Conservation (phyloP, 1,284 basidiomycete species). For the Mycosarcoma mackinlayi region DNA sequence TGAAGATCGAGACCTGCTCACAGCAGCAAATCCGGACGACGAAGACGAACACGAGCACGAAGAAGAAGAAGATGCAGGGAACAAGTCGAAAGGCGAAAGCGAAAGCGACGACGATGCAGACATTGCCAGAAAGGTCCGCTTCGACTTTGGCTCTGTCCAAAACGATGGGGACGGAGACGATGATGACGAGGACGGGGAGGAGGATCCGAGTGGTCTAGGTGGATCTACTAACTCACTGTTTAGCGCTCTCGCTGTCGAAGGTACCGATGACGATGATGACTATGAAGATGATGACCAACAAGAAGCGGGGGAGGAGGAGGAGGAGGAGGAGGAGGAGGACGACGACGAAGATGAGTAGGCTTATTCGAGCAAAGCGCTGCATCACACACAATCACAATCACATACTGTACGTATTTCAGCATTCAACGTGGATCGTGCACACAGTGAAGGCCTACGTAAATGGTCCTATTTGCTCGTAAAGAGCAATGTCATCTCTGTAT, state of each 20-base stretch:
- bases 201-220: not conserved
- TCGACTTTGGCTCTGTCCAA: slow-evolving; percentile 30
- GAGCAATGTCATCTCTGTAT: no score
- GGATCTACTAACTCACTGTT: slow-evolving; percentile 27
- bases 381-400: no score
- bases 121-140: slow-evolving; percentile 29
- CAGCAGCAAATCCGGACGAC: slow-evolving; percentile 32
- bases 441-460: no score
- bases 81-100: not conserved
- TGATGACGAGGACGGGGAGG: slow-evolving; percentile 17
- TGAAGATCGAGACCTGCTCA: slow-evolving; percentile 24
- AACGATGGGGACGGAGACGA: slow-evolving; percentile 9
- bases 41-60: slow-evolving; percentile 26
- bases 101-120: slow-evolving; percentile 19
- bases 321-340: slow-evolving; percentile 15
- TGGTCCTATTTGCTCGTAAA: no score
- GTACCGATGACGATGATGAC: slow-evolving; percentile 31
- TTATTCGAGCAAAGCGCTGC: no score
- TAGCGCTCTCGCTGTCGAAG: slow-evolving; percentile 43
- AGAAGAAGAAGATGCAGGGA: slow-evolving; percentile 19
- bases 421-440: no score
- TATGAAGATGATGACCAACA: slow-evolving; percentile 7
- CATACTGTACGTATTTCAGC: no score
- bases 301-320: slow-evolving; percentile 12
- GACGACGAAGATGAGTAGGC: slow-evolving; percentile 4